Evolutionary conservation across 805 yeast genomes (phyloP).

Genomic region (Saccharomycopsis javanensis): DNA sequence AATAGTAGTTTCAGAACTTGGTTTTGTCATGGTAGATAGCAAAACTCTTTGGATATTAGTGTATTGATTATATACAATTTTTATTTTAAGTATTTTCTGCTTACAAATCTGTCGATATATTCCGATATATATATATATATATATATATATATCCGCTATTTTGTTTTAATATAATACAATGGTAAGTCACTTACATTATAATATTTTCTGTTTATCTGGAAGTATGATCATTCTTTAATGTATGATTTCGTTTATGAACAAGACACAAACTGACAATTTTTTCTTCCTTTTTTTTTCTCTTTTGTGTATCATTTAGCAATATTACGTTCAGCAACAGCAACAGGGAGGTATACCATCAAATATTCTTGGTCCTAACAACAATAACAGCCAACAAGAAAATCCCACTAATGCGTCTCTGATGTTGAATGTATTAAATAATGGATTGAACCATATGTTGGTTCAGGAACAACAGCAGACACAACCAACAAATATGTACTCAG

Average conservation of each 20-base stretch:
- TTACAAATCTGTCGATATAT: no score
- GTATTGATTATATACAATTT: no score
- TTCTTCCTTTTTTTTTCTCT: neutral
- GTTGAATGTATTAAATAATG: slow-evolving; percentile 1
- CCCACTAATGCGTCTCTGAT: neutral
- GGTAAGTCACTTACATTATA: no score
- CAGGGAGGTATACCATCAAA: slow-evolving; percentile 6
- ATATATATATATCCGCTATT: neutral
- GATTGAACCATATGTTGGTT: slow-evolving; percentile 8
- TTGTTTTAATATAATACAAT: neutral
- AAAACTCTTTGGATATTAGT: neutral
- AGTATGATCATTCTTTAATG: no score
- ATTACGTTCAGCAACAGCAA: slow-evolving; percentile 23
- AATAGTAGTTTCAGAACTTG: no score
- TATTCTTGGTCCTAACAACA: slow-evolving; percentile 15
- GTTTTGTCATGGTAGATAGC: no score
- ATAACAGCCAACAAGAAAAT: slow-evolving; percentile 4
- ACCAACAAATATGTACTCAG: slow-evolving; percentile 19
- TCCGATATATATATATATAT: no score
- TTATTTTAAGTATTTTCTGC: no score
- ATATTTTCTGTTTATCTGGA: neutral
- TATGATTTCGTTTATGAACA: neutral
- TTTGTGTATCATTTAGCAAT: neutral
- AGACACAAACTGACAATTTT: neutral
- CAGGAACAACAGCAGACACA: slow-evolving; percentile 19